Evolutionary conservation across 768 basidiomycete genomes (phyloP), one percentile per base, ranked within the genome.

Genomic region (Kwoniella heveanensis): DNA sequence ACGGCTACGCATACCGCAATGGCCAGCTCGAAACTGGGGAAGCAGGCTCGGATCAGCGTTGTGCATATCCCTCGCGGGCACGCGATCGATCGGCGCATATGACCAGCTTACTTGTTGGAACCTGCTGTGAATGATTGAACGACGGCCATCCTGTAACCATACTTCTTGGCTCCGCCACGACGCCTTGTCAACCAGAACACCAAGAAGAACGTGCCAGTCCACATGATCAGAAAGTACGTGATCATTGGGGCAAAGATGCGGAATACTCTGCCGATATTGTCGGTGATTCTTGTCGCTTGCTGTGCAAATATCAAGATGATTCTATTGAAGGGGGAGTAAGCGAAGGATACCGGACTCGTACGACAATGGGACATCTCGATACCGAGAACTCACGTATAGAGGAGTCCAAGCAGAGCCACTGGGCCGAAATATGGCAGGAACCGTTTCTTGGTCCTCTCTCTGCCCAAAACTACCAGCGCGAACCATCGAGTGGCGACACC

Each of bases 1-100:
- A 88, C 85, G 0, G 89, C 87, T 46, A 91, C 88, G 2, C 87
- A 84, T 0, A 92, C 87, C 0, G 91, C 90, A 57, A 92, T 92
- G 0, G 91, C 90, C 0, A 92, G 83, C 81, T 92, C 90, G 84
- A 88, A 72, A 12, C 64, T 72, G 47, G 5, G n/a, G n/a, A n/a
- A n/a, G n/a, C n/a, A n/a, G n/a, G n/a, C n/a, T n/a, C n/a, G n/a
- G n/a, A n/a, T n/a, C n/a, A n/a, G n/a, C n/a, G n/a, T n/a, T n/a
- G n/a, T n/a, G n/a, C n/a, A n/a, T n/a, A n/a, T n/a, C n/a, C n/a
- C n/a, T n/a, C n/a, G n/a, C n/a, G n/a, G n/a, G n/a, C n/a, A n/a
- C n/a, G n/a, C n/a, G n/a, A n/a, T n/a, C n/a, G n/a, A n/a, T n/a
- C n/a, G n/a, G n/a, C n/a, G n/a, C n/a, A n/a, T n/a, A n/a, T n/a